phyloP scores from a whole-genome alignment of 2,329 filamentous ascomycete genomes.

The Colletotrichum orchidophilum region DNA sequence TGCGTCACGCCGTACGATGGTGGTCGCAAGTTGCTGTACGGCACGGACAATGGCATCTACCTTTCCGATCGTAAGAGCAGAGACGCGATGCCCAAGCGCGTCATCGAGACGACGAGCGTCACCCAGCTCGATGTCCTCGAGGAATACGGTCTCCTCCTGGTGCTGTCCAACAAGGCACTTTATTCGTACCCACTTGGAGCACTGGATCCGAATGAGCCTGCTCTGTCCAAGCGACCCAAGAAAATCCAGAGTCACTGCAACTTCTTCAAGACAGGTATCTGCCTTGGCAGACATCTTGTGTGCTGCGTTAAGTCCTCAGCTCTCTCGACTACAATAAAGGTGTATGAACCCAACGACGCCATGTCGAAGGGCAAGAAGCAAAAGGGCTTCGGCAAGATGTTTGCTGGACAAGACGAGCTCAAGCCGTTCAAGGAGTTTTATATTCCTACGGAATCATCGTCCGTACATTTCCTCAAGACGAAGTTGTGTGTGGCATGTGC shows the following conservation, averaged over 20 bases:
- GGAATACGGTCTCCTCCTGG: constrained; percentile 90
- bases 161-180: constrained; percentile 92
- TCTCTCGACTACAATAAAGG: constrained; percentile 95
- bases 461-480: constrained; percentile 95
- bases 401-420: constrained; percentile 93
- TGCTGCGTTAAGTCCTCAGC: constrained; percentile 96
- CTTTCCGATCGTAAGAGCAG: constrained; percentile 90
- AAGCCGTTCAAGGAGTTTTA: constrained; percentile 99
- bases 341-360: constrained; percentile 97
- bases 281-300: constrained; percentile 90
- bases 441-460: constrained; percentile 97
- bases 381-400: constrained; percentile 94
- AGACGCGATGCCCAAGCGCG: constrained; percentile 81
- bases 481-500: constrained; percentile 97
- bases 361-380: constrained; percentile 95
- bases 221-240: constrained; percentile 85
- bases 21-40: constrained; percentile 91
- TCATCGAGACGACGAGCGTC: constrained; percentile 86
- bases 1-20: constrained; percentile 96
- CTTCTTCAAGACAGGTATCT: constrained; percentile 98
- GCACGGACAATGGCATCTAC: constrained; percentile 94
- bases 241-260: constrained; percentile 98
- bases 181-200: constrained; percentile 90
- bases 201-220: constrained; percentile 83
- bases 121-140: constrained; percentile 97